Evolutionary conservation across 139 green algal species (phyloP), one percentile per base, ranked within the genome.

Genomic region (Chlorella vulgaris): DNA sequence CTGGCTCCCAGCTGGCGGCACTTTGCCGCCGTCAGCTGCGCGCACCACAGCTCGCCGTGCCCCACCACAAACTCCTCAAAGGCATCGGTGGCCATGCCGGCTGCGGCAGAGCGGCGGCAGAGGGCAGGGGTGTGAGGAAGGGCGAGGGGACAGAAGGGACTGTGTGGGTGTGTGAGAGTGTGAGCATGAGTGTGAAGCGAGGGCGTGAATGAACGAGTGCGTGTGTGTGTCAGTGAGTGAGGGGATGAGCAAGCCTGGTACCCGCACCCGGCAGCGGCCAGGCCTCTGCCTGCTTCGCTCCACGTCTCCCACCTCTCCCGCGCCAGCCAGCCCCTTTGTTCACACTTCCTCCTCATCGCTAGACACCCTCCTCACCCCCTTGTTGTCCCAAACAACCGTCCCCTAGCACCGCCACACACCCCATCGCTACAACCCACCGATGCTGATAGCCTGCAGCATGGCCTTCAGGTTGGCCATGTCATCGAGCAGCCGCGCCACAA

Each of bases 51-150:
- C 88, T 99, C 96, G 31, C 96, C 96, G 76, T 99, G 96, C 22
- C 96, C 96, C 31, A 99, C 95, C 40, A 99, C 94, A 86, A 95
- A 98, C 85, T 99, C 96, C 4, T 90, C 90, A 88, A 99, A 98
- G 0, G 92, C 88, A 3, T 98, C 92, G 2, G 94, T 97, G 47
- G 92, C 89, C 79, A 95, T 93, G 31, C 95, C 95, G 35, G 94
- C 94, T 96, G 89, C n/a, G n/a, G n/a, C n/a, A n/a, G n/a, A n/a
- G n/a, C n/a, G n/a, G n/a, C n/a, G n/a, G n/a, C 74, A 83, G 31
- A 47, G 36, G 66, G 58, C 13, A 24, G 53, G 61, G 21, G 43
- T n/a, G 67, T 39, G 13, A n/a, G 50, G 26, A 10, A 33, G 63
- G 60, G 2, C 38, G 18, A 43, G 50, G 26, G 39, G 7, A 50